Conservation (phyloP, 2,329 filamentous ascomycete genomes). For the Alternaria rosae region DNA sequence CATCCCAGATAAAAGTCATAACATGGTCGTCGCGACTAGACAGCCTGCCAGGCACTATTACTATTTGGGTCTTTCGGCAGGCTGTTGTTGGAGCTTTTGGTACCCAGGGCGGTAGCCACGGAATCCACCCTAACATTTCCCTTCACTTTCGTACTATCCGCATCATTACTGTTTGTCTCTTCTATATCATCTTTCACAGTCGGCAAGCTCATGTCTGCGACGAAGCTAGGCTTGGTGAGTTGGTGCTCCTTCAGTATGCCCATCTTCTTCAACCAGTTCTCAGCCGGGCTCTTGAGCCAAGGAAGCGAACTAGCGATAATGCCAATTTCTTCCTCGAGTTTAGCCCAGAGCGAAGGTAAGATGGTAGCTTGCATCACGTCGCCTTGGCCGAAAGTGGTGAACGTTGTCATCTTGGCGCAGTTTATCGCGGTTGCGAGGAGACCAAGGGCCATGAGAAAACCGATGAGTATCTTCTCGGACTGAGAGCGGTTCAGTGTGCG, state of each 20-base stretch:
- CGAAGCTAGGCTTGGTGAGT: constrained; percentile 28
- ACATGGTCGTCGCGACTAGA: constrained; percentile 1
- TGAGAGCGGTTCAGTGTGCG: constrained; percentile 28
- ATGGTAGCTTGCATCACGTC: constrained; percentile 37
- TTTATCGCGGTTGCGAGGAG: constrained; percentile 32
- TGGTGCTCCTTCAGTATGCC: constrained; percentile 29
- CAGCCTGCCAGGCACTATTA: constrained; percentile 5
- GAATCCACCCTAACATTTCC: constrained; percentile 21
- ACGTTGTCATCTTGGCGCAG: constrained; percentile 36
- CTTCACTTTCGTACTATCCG: constrained; percentile 10
- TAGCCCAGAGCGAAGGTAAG: constrained; percentile 32
- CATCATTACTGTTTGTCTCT: constrained; percentile 13
- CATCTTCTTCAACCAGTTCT: constrained; percentile 28
- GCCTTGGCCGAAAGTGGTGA: constrained; percentile 29
- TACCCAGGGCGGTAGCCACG: constrained; percentile 20
- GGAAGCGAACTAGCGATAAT: constrained; percentile 39
- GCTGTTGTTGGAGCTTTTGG: constrained; percentile 11
- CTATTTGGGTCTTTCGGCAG: background rate
- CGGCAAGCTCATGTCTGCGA: constrained; percentile 18
- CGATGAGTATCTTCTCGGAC: constrained; percentile 35
- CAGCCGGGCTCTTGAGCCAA: constrained; percentile 29
- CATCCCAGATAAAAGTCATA: background rate
- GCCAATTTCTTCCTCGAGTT: constrained; percentile 36
- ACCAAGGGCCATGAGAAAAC: constrained; percentile 32
- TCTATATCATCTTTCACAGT: constrained; percentile 9